Percentiles rank a stretch among this genome's conserved stretches.
Conservation (phyloP, 2,329 filamentous ascomycete genomes). For the Tolypocladium paradoxum region DNA sequence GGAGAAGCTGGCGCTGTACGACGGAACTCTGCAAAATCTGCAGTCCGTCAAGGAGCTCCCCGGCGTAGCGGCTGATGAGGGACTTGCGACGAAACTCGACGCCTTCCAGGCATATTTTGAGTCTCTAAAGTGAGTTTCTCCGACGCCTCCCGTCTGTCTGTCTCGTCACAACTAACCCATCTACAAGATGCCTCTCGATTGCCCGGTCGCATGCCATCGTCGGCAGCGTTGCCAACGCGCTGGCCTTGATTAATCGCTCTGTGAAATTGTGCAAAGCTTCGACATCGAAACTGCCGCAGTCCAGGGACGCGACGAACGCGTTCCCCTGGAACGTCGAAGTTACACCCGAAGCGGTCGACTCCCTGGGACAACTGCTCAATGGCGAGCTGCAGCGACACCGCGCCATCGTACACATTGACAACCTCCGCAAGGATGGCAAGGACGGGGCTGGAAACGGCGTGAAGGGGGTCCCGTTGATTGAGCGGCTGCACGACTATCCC, state of each 20-base stretch:
- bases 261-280: conserved; percentile 50
- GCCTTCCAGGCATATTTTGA: conserved; percentile 75
- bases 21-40: conserved; percentile 81
- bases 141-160: neutral
- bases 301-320: conserved; percentile 14
- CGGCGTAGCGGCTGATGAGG: conserved; percentile 75
- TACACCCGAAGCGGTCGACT: conserved; percentile 42
- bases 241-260: conserved; percentile 74
- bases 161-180: conserved; percentile 4
- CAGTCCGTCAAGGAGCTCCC: conserved; percentile 83
- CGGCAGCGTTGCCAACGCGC: conserved; percentile 61
- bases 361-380: conserved; percentile 51
- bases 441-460: conserved; percentile 19
- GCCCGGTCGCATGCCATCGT: conserved; percentile 73
- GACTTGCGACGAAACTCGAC: conserved; percentile 67
- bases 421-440: conserved; percentile 42
- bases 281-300: conserved; percentile 32
- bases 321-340: conserved; percentile 57
- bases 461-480: conserved; percentile 48
- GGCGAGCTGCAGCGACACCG: conserved; percentile 71
- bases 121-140: conserved; percentile 62
- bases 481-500: conserved; percentile 68
- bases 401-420: conserved; percentile 74
- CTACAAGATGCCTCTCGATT: conserved; percentile 64
- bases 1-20: conserved; percentile 82